Base-by-base conservation (phyloP, 2,329 filamentous ascomycete genomes). In the Pseudogymnoascus sp. region DNA sequence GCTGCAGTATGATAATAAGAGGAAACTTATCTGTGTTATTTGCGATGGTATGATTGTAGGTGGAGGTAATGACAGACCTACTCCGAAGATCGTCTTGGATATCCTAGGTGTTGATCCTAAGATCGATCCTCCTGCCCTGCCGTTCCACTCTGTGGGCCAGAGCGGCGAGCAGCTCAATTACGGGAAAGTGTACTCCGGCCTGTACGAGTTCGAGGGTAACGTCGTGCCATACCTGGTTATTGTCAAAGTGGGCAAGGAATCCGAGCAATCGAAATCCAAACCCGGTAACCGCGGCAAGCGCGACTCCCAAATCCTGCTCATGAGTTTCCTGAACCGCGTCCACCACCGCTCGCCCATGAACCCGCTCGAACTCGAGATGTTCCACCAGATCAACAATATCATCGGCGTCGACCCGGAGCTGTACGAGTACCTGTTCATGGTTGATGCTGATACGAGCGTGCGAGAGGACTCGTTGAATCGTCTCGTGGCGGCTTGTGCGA, bases 41-140 rank as follows among this genome's bases (percentile, higher is more conserved):
- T 99, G 95, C 72, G 95, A 99, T 72, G 95, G 95, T 77, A 97
- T 99, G 93, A 99, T 99, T 80, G 96, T 99, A 68, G 95, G 95
- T 71, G 93, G 97, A 78, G 95, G 95, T 72, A 99, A 99, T 77
- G 95, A 99, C 75, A 86, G 92, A 66, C 91, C 95, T 5, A 99
- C 95, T 0, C 95, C 95, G 46, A 87, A 93, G 66, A 99, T 99
- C 68, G 93, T 99, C 23, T 83, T 99, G 25, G 95, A 99, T 73
- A 96, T 99, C 70, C 87, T 99, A 11, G 95, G 95, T 36, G 95
- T 99, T 63, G 93, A 97, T 70, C 93, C 93, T 53, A 97, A 96
- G 78, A 88, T 97, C 65, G 95, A 99, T 71, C 95, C 95, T 66
- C 93, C 93, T 21, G 92, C 95, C 0, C 81, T 99, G 34, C 90